phyloP scores from a whole-genome alignment of 2,329 filamentous ascomycete species.

The Cladosporium oxysporum region DNA sequence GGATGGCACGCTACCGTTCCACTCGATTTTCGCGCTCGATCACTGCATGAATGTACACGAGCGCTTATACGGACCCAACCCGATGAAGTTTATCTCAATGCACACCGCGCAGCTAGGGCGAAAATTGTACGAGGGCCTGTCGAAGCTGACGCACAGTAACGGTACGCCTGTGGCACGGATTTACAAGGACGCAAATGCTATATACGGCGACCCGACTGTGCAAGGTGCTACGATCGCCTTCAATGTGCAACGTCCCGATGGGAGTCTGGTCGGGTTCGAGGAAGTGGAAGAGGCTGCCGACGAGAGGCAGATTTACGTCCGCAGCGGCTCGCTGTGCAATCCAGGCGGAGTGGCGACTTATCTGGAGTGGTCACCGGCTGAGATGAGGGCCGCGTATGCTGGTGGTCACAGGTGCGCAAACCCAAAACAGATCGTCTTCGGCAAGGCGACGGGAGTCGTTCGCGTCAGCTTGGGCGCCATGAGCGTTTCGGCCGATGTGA shows the following conservation, averaged over 20 bases:
- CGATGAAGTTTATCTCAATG: conserved; percentile 60
- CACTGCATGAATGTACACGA: conserved; percentile 60
- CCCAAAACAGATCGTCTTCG: conserved; percentile 55
- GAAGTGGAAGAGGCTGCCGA: conserved; percentile 62
- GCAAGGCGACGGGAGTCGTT: conserved; percentile 61
- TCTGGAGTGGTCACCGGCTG: conserved; percentile 54
- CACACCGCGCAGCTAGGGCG: conserved; percentile 58
- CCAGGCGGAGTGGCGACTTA: conserved; percentile 53
- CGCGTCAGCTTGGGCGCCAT: conserved; percentile 63
- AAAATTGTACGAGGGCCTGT: conserved; percentile 53
- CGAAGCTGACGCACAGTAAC: conserved; percentile 54
- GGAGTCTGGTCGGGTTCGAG: conserved; percentile 57
- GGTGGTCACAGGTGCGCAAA: conserved; percentile 61
- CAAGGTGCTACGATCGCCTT: conserved; percentile 67
- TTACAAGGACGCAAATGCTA: conserved; percentile 54
- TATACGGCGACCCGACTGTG: conserved; percentile 53
- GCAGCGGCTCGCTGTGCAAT: conserved; percentile 61
- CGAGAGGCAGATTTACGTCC: conserved; percentile 58
- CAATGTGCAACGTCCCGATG: conserved; percentile 58
- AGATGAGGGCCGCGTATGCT: conserved; percentile 57
- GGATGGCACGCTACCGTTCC: conserved; percentile 67
- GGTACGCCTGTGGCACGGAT: conserved; percentile 54
- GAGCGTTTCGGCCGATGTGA: conserved; percentile 59
- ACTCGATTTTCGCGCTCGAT: conserved; percentile 63
- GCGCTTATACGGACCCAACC: conserved; percentile 57